Conservation (phyloP, 2,329 filamentous ascomycete genomes). For the Mycosphaerella sp. region DNA sequence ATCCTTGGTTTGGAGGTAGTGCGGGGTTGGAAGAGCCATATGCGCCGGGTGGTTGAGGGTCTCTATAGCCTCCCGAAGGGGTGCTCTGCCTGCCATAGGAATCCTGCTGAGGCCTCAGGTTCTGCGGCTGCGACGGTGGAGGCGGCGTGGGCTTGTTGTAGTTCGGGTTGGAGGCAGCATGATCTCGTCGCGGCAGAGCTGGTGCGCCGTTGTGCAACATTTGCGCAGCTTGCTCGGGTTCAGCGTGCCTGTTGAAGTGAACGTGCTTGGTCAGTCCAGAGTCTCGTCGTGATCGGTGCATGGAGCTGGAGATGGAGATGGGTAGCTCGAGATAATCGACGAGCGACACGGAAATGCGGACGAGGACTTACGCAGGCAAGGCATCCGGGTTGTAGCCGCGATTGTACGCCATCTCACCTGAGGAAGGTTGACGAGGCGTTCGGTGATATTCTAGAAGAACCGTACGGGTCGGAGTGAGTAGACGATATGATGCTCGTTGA, state of each 20-base stretch:
- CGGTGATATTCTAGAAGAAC: constrained; percentile 5
- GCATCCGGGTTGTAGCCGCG: constrained; percentile 88
- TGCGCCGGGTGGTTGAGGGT: constrained; percentile 34
- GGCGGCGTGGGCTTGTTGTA: constrained; percentile 41
- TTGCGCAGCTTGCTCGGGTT: constrained; percentile 42
- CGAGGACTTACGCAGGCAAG: constrained; percentile 68
- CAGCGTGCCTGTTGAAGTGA: constrained; percentile 6
- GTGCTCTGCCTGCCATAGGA: constrained; percentile 30
- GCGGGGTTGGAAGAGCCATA: constrained; percentile 32
- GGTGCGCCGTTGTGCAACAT: constrained; percentile 30
- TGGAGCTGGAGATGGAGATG: constrained; percentile 3
- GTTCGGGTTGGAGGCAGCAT: constrained; percentile 33
- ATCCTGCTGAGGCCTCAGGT: constrained; percentile 34
- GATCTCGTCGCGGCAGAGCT: constrained; percentile 22
- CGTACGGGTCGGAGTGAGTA: background rate
- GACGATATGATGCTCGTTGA: background rate
- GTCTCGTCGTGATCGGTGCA: background rate
- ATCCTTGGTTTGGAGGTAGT: constrained; percentile 25
- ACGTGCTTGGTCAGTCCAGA: background rate
- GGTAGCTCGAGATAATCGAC: background rate
- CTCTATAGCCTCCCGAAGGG: constrained; percentile 20
- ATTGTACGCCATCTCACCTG: constrained; percentile 76
- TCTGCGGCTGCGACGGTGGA: constrained; percentile 33
- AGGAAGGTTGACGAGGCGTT: constrained; percentile 1
- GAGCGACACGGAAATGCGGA: background rate